Evolutionary conservation across 2,329 filamentous ascomycete species (phyloP).

Genomic region (Elsinoe australis): DNA sequence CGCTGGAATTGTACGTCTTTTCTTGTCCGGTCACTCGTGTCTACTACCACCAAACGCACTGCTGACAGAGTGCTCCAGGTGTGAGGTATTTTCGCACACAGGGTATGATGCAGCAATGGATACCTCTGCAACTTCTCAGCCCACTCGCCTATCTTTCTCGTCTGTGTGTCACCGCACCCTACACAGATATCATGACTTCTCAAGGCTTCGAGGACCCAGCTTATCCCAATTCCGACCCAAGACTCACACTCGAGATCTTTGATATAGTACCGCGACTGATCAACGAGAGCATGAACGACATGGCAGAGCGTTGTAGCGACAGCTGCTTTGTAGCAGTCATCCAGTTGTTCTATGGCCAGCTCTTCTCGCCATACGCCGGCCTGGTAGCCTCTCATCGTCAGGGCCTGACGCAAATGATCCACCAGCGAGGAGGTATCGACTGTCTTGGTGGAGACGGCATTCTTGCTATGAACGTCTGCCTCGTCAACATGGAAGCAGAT

Average conservation of each 20-base stretch:
- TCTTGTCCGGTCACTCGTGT: neutral
- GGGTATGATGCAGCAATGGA: neutral
- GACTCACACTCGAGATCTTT: slow-evolving; percentile 9
- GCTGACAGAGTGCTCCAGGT: too few species aligned
- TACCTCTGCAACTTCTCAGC: neutral
- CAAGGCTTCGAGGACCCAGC: neutral
- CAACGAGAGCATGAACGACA: slow-evolving; percentile 4
- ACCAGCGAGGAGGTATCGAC: neutral
- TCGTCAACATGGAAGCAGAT: slow-evolving; percentile 4
- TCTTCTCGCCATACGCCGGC: slow-evolving; percentile 1
- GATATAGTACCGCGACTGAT: slow-evolving; percentile 3
- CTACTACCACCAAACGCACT: neutral
- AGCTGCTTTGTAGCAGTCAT: neutral
- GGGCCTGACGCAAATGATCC: neutral
- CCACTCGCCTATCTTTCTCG: slow-evolving; percentile 2
- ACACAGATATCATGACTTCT: slow-evolving; percentile 5
- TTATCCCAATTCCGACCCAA: neutral
- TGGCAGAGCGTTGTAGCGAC: neutral
- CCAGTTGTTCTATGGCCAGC: slow-evolving; percentile 1
- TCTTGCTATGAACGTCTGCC: neutral
- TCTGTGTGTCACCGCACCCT: slow-evolving; percentile 7
- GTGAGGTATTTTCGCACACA: slow-evolving; percentile 3
- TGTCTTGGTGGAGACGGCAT: neutral
- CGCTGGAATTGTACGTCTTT: neutral
- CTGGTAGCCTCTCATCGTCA: slow-evolving; percentile 3